Conservation (phyloP, 139 green algal genomes). For the Coelastrella sp. region DNA sequence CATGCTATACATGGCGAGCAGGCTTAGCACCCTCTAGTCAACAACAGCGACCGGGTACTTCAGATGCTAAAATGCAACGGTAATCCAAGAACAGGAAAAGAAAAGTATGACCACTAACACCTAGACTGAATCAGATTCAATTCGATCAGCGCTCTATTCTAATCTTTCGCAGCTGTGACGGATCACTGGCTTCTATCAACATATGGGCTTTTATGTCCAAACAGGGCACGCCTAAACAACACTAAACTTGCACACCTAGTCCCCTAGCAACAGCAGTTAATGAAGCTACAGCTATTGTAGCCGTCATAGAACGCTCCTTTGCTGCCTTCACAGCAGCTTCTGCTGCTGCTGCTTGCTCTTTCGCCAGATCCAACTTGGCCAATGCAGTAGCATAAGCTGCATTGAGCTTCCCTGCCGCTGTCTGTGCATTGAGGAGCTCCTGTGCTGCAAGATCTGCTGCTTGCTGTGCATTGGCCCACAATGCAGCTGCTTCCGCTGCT, state of each 20-base stretch:
- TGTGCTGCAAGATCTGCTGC: constrained; percentile 29
- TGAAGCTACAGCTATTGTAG: background rate
- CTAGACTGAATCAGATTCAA: too few species aligned
- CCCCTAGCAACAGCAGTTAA: constrained; percentile 22
- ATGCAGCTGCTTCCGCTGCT: background rate
- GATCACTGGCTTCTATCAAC: too few species aligned
- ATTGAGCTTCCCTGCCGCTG: constrained; percentile 34
- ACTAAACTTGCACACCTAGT: background rate
- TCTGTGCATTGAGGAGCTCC: constrained; percentile 15
- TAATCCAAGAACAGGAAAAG: too few species aligned
- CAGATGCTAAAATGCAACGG: too few species aligned
- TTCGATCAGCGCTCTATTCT: too few species aligned
- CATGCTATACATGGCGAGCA: too few species aligned
- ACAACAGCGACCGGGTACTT: too few species aligned
- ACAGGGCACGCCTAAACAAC: too few species aligned
- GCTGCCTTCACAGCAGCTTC: constrained; percentile 21
- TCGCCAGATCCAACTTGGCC: background rate
- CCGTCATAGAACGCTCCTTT: constrained; percentile 20
- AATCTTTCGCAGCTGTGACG: too few species aligned
- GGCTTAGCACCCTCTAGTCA: too few species aligned
- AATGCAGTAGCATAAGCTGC: background rate
- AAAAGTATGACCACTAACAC: too few species aligned
- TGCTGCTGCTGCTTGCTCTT: constrained; percentile 1
- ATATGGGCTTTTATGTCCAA: too few species aligned
- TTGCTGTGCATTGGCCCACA: constrained; percentile 1